These are phyloP conservation scores for Chrysoporthe deuterocubensis DNA, from an alignment of 2,329 filamentous ascomycete genomes.

Conservation along the genomic window DNA sequence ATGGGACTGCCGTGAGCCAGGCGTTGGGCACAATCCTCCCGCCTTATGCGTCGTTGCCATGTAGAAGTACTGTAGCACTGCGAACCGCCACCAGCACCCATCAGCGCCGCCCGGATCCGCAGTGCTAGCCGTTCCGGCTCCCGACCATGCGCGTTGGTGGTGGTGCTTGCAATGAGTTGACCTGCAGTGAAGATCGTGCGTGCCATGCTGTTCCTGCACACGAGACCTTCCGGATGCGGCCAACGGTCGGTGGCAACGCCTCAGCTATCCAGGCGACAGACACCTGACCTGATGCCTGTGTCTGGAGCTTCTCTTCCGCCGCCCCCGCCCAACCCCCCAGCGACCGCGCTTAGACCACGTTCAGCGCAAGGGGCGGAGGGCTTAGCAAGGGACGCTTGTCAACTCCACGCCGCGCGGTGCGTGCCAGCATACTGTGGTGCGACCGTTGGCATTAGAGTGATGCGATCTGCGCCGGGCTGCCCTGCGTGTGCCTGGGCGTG, in stretches of 20 bases:
- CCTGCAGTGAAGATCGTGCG: neutral
- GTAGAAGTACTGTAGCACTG: neutral
- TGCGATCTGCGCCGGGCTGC: neutral
- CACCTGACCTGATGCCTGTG: neutral
- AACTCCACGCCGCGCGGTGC: too few species aligned
- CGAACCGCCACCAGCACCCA: neutral
- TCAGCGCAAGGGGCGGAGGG: neutral
- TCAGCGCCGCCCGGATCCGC: neutral
- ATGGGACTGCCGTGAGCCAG: neutral
- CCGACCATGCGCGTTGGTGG: constrained; percentile 25
- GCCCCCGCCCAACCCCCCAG: constrained; percentile 7
- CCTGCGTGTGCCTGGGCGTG: neutral
- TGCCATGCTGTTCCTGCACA: neutral
- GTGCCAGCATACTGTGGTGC: too few species aligned
- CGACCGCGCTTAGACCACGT: constrained; percentile 16
- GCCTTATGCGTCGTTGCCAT: neutral
- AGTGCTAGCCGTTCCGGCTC: constrained; percentile 13
- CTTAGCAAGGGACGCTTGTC: constrained; percentile 19
- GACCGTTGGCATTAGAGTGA: neutral
- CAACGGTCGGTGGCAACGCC: neutral
- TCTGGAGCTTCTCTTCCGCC: constrained; percentile 4
- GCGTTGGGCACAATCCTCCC: neutral
- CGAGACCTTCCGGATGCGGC: constrained; percentile 13
- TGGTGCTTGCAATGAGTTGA: neutral
- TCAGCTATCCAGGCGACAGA: too few species aligned